These are phyloP conservation scores for Salinomyces thailandicus DNA, from an alignment of 2,329 filamentous ascomycete genomes.

Conservation along the genomic window DNA sequence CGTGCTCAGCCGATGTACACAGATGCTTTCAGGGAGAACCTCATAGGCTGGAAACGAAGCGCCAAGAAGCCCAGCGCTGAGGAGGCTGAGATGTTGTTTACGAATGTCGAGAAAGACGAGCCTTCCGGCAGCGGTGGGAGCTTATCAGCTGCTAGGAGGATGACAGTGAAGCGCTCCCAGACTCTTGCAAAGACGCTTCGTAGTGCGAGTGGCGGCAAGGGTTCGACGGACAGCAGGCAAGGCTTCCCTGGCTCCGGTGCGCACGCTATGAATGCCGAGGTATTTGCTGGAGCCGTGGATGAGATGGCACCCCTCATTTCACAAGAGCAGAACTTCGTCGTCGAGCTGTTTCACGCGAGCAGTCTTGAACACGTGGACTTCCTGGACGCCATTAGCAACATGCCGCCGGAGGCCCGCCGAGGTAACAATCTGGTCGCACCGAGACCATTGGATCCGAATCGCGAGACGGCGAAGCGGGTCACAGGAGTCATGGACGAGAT, in stretches of 20 bases:
- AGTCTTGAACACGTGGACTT: conserved; percentile 76
- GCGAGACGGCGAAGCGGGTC: conserved; percentile 72
- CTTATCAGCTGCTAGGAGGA: conserved; percentile 63
- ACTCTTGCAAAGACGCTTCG: conserved; percentile 67
- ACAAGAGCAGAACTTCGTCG: conserved; percentile 92
- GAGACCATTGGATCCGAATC: conserved; percentile 78
- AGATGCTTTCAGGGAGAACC: conserved; percentile 68
- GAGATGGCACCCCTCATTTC: conserved; percentile 74
- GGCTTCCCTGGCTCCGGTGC: conserved; percentile 14
- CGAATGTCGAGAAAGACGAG: conserved; percentile 77
- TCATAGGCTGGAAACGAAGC: conserved; percentile 55
- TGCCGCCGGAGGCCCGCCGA: conserved; percentile 55
- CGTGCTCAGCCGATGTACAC: conserved; percentile 68
- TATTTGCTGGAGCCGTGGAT: conserved; percentile 68
- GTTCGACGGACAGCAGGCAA: conserved; percentile 47
- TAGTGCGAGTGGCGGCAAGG: conserved; percentile 54
- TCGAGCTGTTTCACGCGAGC: conserved; percentile 95
- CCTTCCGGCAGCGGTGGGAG: conserved; percentile 44
- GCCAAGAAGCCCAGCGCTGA: conserved; percentile 23
- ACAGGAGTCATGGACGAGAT: conserved; percentile 83
- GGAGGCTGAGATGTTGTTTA: conserved; percentile 59
- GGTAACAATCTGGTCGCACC: conserved; percentile 63
- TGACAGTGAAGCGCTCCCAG: conserved; percentile 90
- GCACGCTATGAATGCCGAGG: conserved; percentile 58
- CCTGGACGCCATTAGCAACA: conserved; percentile 61